phyloP scores from a whole-genome alignment of 441 rosid species.

The Eruca vesicaria region DNA sequence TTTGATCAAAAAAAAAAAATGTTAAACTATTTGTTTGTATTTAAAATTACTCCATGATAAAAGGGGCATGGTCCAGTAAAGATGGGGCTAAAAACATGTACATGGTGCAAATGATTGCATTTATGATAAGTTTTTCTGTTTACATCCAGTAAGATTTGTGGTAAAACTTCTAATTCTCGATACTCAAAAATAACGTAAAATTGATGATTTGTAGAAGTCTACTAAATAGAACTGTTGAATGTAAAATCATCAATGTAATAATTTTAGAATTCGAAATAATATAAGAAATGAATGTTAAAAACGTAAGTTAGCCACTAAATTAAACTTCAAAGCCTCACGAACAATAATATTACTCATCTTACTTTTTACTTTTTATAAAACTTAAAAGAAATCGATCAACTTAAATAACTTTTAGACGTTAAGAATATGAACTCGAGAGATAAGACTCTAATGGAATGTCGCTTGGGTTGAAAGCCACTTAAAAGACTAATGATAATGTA shows the following conservation, averaged over 20 bases:
- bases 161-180: not conserved
- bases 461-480: slow-evolving; percentile 65
- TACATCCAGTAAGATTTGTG: not conserved
- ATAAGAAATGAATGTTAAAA: not conserved
- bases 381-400: not conserved
- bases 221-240: not conserved
- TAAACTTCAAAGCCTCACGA: not conserved
- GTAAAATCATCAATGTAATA: not conserved
- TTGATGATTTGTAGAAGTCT: not conserved
- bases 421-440: not conserved
- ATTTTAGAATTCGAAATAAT: not conserved
- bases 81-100: slow-evolving; percentile 28
- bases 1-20: no score
- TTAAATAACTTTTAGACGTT: slow-evolving; percentile 9
- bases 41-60: not conserved
- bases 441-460: not conserved
- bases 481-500: slow-evolving; percentile 24
- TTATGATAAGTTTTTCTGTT: not conserved
- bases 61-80: slow-evolving; percentile 27
- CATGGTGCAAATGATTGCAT: slow-evolving; percentile 12
- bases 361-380: not conserved
- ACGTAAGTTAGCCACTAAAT: not conserved
- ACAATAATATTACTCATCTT: slow-evolving; percentile 2
- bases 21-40: not conserved
- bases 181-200: not conserved